Conservation (phyloP, 179 eudicot genomes). For the Amaranthus tricolor region DNA sequence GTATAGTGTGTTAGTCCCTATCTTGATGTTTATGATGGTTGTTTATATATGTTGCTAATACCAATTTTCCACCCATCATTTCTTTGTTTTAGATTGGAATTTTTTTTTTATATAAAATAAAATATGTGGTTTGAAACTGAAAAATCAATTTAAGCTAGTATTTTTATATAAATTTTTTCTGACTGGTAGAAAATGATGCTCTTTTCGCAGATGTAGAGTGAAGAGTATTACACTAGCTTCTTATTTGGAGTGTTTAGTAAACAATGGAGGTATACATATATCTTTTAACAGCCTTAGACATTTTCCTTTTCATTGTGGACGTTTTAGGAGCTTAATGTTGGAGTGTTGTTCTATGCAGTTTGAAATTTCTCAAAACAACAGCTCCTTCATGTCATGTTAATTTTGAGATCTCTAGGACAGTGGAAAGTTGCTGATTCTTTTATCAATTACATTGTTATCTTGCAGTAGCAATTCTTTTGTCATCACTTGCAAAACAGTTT, state of each 20-base stretch:
- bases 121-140: background rate
- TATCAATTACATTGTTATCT: background rate
- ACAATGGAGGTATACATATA: background rate
- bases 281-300: background rate
- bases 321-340: background rate
- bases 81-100: background rate
- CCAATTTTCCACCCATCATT: background rate
- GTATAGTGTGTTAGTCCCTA: background rate
- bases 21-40: background rate
- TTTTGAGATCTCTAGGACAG: background rate
- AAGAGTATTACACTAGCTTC: background rate
- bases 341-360: background rate
- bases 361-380: background rate
- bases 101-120: too few relatives aligned
- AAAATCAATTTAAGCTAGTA: background rate
- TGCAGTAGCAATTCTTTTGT: too few relatives aligned
- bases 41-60: background rate
- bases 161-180: background rate
- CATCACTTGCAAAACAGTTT: too few relatives aligned
- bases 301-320: background rate
- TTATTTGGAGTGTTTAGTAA: background rate
- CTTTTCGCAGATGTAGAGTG: background rate
- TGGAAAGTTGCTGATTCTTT: background rate
- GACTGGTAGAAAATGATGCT: background rate
- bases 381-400: background rate